phyloP scores from a whole-genome alignment of 2,329 filamentous ascomycete genomes.

The Anthostomella pinea region DNA sequence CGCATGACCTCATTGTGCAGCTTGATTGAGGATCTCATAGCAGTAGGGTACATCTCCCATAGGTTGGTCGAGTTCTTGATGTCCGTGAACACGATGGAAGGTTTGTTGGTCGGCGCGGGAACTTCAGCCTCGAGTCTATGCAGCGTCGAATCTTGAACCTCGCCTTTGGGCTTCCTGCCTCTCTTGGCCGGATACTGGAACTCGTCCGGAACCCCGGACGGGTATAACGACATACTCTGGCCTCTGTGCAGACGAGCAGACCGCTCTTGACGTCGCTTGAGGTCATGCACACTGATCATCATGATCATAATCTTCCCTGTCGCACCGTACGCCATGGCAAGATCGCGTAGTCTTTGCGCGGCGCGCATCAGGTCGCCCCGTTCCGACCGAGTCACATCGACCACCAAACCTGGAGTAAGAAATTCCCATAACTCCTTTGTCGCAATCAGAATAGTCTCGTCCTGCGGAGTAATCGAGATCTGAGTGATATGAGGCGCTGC shows the following conservation, averaged over 20 bases:
- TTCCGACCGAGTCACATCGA: slow-evolving; percentile 86
- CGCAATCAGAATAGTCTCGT: slow-evolving; percentile 90
- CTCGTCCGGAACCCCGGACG: slow-evolving; percentile 70
- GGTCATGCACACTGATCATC: slow-evolving; percentile 89
- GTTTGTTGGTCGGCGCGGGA: slow-evolving; percentile 83
- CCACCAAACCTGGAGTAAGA: slow-evolving; percentile 81
- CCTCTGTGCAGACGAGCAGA: slow-evolving; percentile 66
- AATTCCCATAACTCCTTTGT: slow-evolving; percentile 96
- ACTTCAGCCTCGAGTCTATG: slow-evolving; percentile 87
- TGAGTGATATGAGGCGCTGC: slow-evolving; percentile 83
- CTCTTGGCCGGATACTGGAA: slow-evolving; percentile 61
- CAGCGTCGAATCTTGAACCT: slow-evolving; percentile 80
- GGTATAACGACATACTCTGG: slow-evolving; percentile 81
- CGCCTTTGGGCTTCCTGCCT: slow-evolving; percentile 59
- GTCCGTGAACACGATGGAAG: slow-evolving; percentile 95
- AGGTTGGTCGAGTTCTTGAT: slow-evolving; percentile 97
- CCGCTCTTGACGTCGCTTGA: slow-evolving; percentile 78
- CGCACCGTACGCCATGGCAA: slow-evolving; percentile 93
- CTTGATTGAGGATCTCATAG: slow-evolving; percentile 96
- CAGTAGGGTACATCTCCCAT: slow-evolving; percentile 92
- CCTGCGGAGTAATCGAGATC: slow-evolving; percentile 76
- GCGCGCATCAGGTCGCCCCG: slow-evolving; percentile 90
- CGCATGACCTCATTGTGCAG: slow-evolving; percentile 97
- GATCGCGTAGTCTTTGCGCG: slow-evolving; percentile 87
- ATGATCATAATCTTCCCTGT: slow-evolving; percentile 98